phyloP scores from a whole-genome alignment of 2,329 filamentous ascomycete genomes.

The Colletotrichum liaoningense region DNA sequence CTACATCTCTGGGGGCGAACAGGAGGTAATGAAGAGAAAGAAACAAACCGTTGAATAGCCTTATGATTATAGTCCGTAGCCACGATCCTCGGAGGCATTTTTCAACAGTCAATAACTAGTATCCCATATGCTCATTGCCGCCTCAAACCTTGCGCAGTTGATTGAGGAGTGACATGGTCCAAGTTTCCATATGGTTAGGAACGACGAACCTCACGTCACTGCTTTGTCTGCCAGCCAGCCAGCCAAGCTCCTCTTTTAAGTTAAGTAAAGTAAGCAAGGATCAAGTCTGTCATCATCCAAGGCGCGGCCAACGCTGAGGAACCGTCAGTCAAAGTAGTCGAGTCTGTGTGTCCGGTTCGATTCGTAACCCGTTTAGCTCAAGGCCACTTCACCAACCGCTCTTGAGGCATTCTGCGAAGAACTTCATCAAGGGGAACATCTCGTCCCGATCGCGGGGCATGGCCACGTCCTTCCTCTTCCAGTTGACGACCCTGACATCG shows the following conservation, averaged over 20 bases:
- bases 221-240: background rate
- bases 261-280: background rate
- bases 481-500: slow-evolving; percentile 75
- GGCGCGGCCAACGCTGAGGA: background rate
- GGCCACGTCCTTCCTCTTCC: slow-evolving; percentile 76
- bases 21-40: background rate
- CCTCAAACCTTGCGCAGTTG: background rate
- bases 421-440: slow-evolving; percentile 91
- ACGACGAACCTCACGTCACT: background rate
- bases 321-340: background rate
- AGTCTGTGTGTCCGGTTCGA: background rate
- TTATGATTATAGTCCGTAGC: slow-evolving; percentile 11
- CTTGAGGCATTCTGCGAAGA: slow-evolving; percentile 73
- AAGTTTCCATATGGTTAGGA: background rate
- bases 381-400: slow-evolving; percentile 38
- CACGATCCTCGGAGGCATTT: background rate
- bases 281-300: background rate
- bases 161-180: background rate
- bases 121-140: background rate
- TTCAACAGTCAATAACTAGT: background rate
- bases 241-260: background rate
- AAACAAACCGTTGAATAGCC: background rate
- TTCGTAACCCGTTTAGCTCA: background rate
- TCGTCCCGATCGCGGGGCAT: slow-evolving; percentile 90
- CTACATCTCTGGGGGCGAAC: background rate